Evolutionary conservation across 352 stramenopile genomes (phyloP).

Genomic region (Pythium graminicola): DNA sequence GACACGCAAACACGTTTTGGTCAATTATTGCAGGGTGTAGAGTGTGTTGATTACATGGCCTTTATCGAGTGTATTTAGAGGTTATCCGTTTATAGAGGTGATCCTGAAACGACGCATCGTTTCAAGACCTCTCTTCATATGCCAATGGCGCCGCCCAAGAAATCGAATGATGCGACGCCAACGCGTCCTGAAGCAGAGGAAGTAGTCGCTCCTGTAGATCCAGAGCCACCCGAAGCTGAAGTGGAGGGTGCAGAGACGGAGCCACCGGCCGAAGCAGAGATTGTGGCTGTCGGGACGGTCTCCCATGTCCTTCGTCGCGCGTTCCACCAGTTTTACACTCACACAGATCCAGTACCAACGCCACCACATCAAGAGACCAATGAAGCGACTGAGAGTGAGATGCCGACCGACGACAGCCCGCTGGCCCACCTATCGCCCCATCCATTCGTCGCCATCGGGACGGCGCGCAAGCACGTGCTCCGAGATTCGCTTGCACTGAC

Average conservation of each 20-base stretch:
- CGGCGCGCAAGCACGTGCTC: conserved; percentile 35
- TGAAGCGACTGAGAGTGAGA: too few species aligned
- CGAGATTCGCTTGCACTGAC: conserved; percentile 25
- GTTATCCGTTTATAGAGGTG: conserved; percentile 12
- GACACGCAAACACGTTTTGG: conserved; percentile 4
- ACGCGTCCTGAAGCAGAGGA: neutral
- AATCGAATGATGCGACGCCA: neutral
- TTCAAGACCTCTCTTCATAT: neutral
- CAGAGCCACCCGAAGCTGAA: conserved; percentile 1
- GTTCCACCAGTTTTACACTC: conserved; percentile 54
- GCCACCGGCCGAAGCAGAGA: conserved; percentile 22
- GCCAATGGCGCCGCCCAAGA: conserved; percentile 11
- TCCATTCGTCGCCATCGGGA: conserved; percentile 33
- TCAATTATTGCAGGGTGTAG: neutral
- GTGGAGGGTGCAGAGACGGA: neutral
- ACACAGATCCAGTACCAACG: too few species aligned
- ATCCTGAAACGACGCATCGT: conserved; percentile 18
- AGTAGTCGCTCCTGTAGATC: neutral
- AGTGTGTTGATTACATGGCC: neutral
- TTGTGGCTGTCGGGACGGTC: conserved; percentile 64
- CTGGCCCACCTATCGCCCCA: conserved; percentile 1
- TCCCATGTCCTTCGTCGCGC: conserved; percentile 65
- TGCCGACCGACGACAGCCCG: neutral
- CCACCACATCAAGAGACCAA: too few species aligned
- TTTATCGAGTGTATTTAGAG: neutral